A percentile compares a stretch with the other conserved stretches of the same genome.
Conservation (phyloP, 164 flowering plant genomes). For the Malania oleifera region DNA sequence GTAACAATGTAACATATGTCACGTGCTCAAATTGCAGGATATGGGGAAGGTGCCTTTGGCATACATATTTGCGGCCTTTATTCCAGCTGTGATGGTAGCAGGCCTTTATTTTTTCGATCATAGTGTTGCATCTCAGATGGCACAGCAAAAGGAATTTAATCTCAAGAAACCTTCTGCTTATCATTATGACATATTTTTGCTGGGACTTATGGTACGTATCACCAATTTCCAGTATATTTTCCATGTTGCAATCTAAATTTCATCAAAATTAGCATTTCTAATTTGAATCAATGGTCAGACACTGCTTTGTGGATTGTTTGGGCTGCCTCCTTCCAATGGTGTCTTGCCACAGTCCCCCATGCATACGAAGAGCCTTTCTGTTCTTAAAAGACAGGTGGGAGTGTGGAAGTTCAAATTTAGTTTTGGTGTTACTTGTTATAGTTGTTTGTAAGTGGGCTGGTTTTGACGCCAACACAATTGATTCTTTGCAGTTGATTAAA, state of each 20-base stretch:
- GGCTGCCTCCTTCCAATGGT: constrained; percentile 38
- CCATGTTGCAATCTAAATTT: background rate
- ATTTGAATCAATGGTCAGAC: constrained; percentile 7
- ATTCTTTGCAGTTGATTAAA: constrained; percentile 25
- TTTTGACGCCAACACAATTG: background rate
- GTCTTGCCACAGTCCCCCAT: constrained; percentile 37
- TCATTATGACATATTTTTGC: constrained; percentile 28
- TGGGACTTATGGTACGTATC: constrained; percentile 22
- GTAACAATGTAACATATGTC: background rate
- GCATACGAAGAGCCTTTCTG: constrained; percentile 35
- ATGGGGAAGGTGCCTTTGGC: constrained; percentile 22
- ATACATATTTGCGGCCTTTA: constrained; percentile 23
- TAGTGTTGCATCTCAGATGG: constrained; percentile 32
- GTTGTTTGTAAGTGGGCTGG: background rate
- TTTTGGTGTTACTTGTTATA: background rate
- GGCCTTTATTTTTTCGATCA: constrained; percentile 31
- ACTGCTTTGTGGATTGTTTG: constrained; percentile 31
- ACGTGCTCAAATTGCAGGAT: constrained; percentile 14
- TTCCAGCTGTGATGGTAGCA: constrained; percentile 34
- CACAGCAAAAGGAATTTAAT: constrained; percentile 33
- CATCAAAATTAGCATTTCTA: background rate
- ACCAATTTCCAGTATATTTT: background rate
- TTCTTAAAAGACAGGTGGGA: constrained; percentile 24
- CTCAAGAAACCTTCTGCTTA: constrained; percentile 31
- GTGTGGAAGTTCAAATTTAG: background rate